Evolutionary conservation across 1,284 basidiomycete species (phyloP), one percentile per base, ranked within the genome.

Genomic region (Pseudozyma sp.): DNA sequence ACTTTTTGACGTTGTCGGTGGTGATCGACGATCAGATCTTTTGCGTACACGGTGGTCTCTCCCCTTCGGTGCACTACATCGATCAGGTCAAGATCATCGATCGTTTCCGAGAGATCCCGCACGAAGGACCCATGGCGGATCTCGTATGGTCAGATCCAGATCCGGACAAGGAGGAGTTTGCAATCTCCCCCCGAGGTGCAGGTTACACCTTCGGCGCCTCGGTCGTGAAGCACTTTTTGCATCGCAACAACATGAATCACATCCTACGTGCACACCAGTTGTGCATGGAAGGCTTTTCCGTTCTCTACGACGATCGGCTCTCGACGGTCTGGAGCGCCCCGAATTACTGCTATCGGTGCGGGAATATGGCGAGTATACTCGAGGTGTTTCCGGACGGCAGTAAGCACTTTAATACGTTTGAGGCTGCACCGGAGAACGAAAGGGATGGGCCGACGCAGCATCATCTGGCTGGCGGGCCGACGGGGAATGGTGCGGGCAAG

Each of bases 91-190:
- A 98, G 86, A 93, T 99, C 51, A 94, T 99, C 52, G 97, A 99
- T 87, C 91, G 97, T 53, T 99, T 99, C 88, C 89, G 96, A 93
- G 97, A 99, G 87, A 98, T 99, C 68, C 97, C 97, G 44, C 97
- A 99, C 82, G 97, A 99, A 86, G 97, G 97, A 1, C 96, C 97
- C 5, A 99, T 99, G 94, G 96, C 96, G n/a, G 97, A 99, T 87
- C 88, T 99, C 29, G 97, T 99, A 3, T 99, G 97, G 97, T 97
- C 94, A 46, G 97, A 99, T 88, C 97, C 97, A 34, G 97, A 99
- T 87, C 91, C 94, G 46, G 96, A 98, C 85, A 98, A 98, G 85
- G 96, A 98, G 85, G 97, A 99, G 82, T 99, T 98, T 85, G 96
- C 96, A 43, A 98, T 99, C 85, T 97, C 94, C 61, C 96, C 97